Conservation (phyloP, 192 early-diverging fungal genomes). For the Chytriomyces hyalinus region DNA sequence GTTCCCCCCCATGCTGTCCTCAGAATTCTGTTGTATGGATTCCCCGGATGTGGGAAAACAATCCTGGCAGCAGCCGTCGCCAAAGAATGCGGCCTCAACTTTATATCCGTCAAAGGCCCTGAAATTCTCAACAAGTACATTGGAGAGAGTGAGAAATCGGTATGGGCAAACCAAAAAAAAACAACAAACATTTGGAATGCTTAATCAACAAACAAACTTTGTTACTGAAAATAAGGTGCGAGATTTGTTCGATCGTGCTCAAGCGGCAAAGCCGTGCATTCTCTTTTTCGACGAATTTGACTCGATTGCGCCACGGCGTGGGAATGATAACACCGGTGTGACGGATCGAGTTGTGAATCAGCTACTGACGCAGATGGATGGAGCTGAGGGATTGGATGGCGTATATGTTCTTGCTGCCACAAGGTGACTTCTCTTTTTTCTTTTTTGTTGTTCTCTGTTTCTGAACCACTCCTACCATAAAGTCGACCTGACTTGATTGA, state of each 20-base stretch:
- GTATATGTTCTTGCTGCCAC: conserved; percentile 98
- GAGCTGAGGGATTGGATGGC: conserved; percentile 92
- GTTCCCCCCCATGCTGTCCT: background rate
- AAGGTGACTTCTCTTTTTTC: conserved; percentile 44
- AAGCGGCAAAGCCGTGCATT: conserved; percentile 91
- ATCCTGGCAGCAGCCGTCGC: conserved; percentile 93
- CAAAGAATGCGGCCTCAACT: conserved; percentile 95
- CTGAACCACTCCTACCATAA: conserved; percentile 65
- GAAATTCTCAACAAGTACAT: conserved; percentile 99
- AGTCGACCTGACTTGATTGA: conserved; percentile 83
- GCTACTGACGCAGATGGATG: conserved; percentile 98
- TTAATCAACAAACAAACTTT: background rate
- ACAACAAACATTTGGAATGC: background rate
- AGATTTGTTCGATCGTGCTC: conserved; percentile 93
- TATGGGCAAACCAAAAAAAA: conserved; percentile 25
- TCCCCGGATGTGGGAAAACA: conserved; percentile 99
- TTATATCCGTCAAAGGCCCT: conserved; percentile 96
- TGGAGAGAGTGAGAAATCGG: conserved; percentile 93
- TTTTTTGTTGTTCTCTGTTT: background rate
- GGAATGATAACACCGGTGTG: conserved; percentile 98
- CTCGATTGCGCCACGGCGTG: conserved; percentile 90
- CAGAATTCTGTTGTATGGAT: conserved; percentile 91
- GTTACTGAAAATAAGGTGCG: conserved; percentile 57
- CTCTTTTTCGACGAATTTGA: conserved; percentile 99
- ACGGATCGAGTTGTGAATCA: conserved; percentile 99